phyloP scores from a whole-genome alignment of 352 stramenopile genomes.

The Pythium periplocum region DNA sequence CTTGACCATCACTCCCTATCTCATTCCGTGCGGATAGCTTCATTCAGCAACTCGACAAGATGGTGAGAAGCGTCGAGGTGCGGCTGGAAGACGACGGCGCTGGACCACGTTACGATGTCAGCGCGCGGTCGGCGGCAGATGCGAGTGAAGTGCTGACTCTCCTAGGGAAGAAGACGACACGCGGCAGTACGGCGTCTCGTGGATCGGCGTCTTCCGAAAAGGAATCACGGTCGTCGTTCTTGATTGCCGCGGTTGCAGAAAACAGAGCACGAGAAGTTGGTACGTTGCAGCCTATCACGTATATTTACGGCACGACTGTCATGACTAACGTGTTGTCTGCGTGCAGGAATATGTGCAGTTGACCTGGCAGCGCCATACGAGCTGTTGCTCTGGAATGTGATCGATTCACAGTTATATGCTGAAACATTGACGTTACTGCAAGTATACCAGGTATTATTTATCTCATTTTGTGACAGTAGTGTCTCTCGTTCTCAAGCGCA shows the following conservation, averaged over 20 bases:
- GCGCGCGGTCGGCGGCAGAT: no score
- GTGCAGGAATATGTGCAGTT: conserved; percentile 60
- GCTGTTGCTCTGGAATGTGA: conserved; percentile 70
- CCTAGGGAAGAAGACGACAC: no score
- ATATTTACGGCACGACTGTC: neutral
- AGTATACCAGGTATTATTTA: conserved; percentile 46
- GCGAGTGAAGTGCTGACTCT: neutral
- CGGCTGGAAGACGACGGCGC: conserved; percentile 26
- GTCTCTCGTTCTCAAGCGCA: no score
- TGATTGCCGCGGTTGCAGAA: conserved; percentile 56
- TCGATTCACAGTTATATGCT: conserved; percentile 71
- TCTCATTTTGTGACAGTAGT: neutral
- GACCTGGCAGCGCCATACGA: conserved; percentile 68
- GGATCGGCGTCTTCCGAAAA: conserved; percentile 11
- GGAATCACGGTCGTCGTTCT: conserved; percentile 32
- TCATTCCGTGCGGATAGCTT: no score
- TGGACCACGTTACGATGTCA: no score
- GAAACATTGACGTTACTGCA: conserved; percentile 66
- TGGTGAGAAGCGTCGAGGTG: conserved; percentile 11
- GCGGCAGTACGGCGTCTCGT: neutral
- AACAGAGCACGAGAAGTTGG: conserved; percentile 57
- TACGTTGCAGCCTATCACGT: conserved; percentile 7
- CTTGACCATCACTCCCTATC: no score
- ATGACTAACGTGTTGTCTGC: neutral
- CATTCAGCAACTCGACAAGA: no score